A percentile compares a stretch with the other conserved stretches of the same genome.
These are phyloP conservation scores for Truncatella angustata DNA, from an alignment of 2,329 filamentous ascomycete species.

Conservation along the genomic window DNA sequence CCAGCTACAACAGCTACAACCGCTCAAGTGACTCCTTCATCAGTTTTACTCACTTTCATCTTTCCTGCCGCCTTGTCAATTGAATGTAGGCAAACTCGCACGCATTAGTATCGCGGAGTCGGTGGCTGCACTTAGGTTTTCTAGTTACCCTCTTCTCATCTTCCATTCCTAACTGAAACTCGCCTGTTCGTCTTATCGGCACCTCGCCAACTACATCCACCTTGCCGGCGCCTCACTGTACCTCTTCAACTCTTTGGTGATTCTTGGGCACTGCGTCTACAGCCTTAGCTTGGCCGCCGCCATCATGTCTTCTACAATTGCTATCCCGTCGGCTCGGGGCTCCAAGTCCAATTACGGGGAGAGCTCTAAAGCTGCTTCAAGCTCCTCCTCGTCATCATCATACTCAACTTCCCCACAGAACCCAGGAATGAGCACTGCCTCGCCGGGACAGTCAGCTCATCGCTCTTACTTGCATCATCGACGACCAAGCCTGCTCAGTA, in stretches of 20 bases:
- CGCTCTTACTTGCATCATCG: slow-evolving; percentile 46
- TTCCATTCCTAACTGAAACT: not conserved
- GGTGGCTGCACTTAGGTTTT: not conserved
- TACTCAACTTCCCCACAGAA: slow-evolving; percentile 56
- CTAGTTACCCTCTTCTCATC: not conserved
- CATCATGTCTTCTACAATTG: slow-evolving; percentile 66
- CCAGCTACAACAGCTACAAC: too few relatives aligned
- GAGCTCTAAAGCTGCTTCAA: slow-evolving; percentile 43
- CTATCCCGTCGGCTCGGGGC: slow-evolving; percentile 55
- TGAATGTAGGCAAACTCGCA: slow-evolving; percentile 1
- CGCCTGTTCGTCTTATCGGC: not conserved
- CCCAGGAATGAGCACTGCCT: slow-evolving; percentile 36
- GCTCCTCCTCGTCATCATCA: slow-evolving; percentile 56
- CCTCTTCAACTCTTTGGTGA: not conserved
- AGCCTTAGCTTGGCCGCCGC: slow-evolving; percentile 8
- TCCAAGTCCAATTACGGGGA: slow-evolving; percentile 34
- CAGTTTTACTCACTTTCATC: not conserved
- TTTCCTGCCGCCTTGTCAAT: not conserved
- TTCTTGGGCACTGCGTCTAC: not conserved
- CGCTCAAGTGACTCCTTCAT: not conserved
- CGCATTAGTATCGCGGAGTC: not conserved
- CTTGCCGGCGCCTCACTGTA: not conserved
- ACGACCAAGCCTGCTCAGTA: slow-evolving; percentile 63
- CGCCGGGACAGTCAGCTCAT: slow-evolving; percentile 37
- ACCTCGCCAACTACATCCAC: not conserved